Evolutionary conservation across 169 alveolate genomes (phyloP).

Genomic region (Ichthyophthirius multifiliis): DNA sequence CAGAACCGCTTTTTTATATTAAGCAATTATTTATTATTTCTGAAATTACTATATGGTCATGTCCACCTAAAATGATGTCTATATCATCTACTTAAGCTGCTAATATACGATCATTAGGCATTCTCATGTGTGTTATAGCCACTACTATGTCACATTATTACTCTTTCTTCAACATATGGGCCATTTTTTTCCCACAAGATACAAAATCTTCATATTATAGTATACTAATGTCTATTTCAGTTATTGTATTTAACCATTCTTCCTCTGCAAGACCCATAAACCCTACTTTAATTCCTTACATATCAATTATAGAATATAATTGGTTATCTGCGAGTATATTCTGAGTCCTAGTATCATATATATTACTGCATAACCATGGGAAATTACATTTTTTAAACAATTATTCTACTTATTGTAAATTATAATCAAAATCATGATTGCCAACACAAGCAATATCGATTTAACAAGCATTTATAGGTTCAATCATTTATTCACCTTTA

Average conservation of each 20-base stretch:
- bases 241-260: conserved; percentile 90
- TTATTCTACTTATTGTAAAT: conserved; percentile 80
- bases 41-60: conserved; percentile 82
- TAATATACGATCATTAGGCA: conserved; percentile 85
- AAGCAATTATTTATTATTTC: conserved; percentile 54
- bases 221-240: conserved; percentile 69
- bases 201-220: conserved; percentile 81
- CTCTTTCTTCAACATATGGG: conserved; percentile 60
- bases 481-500: conserved; percentile 87
- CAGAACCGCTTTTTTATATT: conserved; percentile 87
- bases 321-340: conserved; percentile 68
- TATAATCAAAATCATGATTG: conserved; percentile 92
- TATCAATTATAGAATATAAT: conserved; percentile 32
- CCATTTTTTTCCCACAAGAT: conserved; percentile 61
- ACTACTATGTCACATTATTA: conserved; percentile 85
- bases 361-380: conserved; percentile 85
- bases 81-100: conserved; percentile 76
- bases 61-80: conserved; percentile 91
- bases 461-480: conserved; percentile 31
- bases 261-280: conserved; percentile 86
- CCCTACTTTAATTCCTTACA: conserved; percentile 82
- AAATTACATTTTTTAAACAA: conserved; percentile 62
- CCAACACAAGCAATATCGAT: conserved; percentile 89
- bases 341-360: conserved; percentile 64
- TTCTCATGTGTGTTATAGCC: conserved; percentile 92